Base-by-base conservation (phyloP, 2,329 filamentous ascomycete species). In the Ceratocystis ficicola region DNA sequence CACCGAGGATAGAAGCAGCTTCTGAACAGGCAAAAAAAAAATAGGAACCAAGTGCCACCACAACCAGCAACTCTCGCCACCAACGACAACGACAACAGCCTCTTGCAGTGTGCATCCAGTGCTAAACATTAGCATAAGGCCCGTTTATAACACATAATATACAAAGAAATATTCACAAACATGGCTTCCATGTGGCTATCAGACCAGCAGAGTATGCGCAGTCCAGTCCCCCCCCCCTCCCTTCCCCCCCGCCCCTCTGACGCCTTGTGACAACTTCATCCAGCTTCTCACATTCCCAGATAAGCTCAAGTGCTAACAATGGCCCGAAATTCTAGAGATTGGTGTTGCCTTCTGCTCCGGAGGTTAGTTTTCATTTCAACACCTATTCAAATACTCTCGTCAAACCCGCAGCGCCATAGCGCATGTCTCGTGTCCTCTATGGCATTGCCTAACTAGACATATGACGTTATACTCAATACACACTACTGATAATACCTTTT, bases 321-420 rank as follows among this genome's bases (percentile, higher is more conserved):
- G 20, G 32, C 62, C 52, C 63, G 44, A 5, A 59, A n/a, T 64
- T 66, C 71, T 73, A 97, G 94, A 99, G 77, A 88, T 97, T 73
- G 94, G 94, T 71, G 92, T 96, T 69, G 90, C 92, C 75, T 99
- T 99, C 81, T 97, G 94, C 83, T 94, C 90, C 73, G 93, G 91
- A 73, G 93, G 92, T 96, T 87, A 71, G 89, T 70, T 22, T 30
- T 7, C n/a, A 5, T n/a, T 10, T 15, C 25, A 36, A 5, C 5
- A 3, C 15, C 28, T 15, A 36, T 32, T n/a, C 17, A 8, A 20
- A 30, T n/a, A 4, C 12, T 59, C 28, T 8, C 30, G 20, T n/a
- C 28, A 36, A 30, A 30, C 28, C 10, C 48, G 22, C 48, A 8
- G n/a, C 22, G 48, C 22, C 36, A 15, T 41, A 15, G 46, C 46